phyloP scores from a whole-genome alignment of 1,139 yeast species.

The Diutina mesorugosa region DNA sequence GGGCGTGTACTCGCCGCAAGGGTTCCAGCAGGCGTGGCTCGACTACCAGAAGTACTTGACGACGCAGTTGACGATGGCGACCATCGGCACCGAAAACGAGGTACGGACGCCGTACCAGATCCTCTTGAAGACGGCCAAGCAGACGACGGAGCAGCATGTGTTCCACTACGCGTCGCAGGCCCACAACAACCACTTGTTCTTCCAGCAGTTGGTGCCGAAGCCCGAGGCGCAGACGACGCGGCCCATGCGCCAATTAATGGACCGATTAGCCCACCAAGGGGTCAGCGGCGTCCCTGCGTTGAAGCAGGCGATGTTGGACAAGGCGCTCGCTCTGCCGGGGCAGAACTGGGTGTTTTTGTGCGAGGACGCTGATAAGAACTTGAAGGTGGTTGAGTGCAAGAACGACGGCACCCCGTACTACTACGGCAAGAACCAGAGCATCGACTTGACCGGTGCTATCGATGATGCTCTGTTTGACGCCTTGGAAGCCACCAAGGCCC shows the following conservation, averaged over 20 bases:
- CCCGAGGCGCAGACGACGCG: constrained; percentile 20
- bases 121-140: constrained; percentile 58
- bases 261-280: constrained; percentile 33
- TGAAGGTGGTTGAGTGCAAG: constrained; percentile 53
- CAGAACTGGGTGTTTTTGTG: constrained; percentile 88
- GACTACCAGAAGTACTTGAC: constrained; percentile 66
- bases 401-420: constrained; percentile 89
- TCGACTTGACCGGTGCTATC: constrained; percentile 67
- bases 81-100: constrained; percentile 73
- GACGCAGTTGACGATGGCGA: constrained; percentile 55
- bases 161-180: constrained; percentile 88
- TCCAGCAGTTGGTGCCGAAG: constrained; percentile 45
- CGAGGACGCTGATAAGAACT: constrained; percentile 55
- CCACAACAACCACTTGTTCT: constrained; percentile 83
- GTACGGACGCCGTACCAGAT: constrained; percentile 69
- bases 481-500: constrained; percentile 10
- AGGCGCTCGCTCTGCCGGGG: constrained; percentile 44
- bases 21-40: constrained; percentile 65
- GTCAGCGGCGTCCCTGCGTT: constrained; percentile 37
- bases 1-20: constrained; percentile 58
- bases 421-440: constrained; percentile 58
- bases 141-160: constrained; percentile 53
- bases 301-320: constrained; percentile 36
- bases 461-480: constrained; percentile 38
- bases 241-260: constrained; percentile 38